Evolutionary conservation across 495 filamentous ascomycete genomes (phyloP).

Genomic region (Hypomontagnella monticulosa): DNA sequence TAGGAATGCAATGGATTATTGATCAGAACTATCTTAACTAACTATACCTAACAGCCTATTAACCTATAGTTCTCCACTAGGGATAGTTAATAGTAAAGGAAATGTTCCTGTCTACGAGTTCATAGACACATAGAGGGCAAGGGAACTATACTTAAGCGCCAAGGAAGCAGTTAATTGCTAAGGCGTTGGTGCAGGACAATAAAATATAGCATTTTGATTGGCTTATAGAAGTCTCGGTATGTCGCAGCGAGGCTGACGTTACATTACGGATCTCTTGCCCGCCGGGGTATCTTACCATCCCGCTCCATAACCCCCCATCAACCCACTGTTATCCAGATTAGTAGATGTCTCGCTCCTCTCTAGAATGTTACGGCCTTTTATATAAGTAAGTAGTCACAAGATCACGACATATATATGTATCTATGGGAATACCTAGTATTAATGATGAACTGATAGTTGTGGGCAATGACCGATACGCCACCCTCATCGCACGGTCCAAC

Average conservation of each 20-base stretch:
- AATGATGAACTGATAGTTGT: background rate
- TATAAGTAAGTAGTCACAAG: background rate
- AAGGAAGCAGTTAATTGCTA: background rate
- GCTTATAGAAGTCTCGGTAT: too few relatives aligned
- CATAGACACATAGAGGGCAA: too few relatives aligned
- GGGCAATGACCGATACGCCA: slow-evolving; percentile 3
- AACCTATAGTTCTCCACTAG: too few relatives aligned
- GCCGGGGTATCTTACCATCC: too few relatives aligned
- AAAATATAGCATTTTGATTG: background rate
- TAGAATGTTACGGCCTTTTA: background rate
- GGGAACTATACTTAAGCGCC: background rate
- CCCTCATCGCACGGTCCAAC: background rate
- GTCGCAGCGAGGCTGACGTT: background rate
- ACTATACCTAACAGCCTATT: too few relatives aligned
- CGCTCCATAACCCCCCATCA: too few relatives aligned
- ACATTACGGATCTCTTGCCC: background rate
- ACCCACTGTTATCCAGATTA: too few relatives aligned
- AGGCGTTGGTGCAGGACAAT: too few relatives aligned
- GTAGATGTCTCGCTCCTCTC: background rate
- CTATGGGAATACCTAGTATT: too few relatives aligned
- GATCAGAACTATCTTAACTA: too few relatives aligned
- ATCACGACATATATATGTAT: background rate
- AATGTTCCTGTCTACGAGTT: too few relatives aligned
- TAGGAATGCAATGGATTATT: background rate
- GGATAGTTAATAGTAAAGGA: too few relatives aligned